Conservation (phyloP, 1,284 basidiomycete genomes). For the Serendipita sp. region DNA sequence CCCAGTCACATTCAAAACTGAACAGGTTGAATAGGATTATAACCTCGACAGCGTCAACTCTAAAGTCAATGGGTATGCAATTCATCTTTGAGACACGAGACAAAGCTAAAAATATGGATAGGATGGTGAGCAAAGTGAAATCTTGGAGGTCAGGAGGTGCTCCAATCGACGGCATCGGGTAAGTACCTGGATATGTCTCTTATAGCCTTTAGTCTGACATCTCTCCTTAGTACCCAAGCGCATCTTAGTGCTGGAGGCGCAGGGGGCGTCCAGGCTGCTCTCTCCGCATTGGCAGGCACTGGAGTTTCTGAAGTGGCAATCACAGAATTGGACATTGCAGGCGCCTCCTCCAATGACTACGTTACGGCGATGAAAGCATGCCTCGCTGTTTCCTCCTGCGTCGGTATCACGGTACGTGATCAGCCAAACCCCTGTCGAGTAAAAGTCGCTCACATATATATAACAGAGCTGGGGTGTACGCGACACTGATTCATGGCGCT, state of each 20-base stretch:
- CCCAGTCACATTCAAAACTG: neutral
- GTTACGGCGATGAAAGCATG: constrained; percentile 33
- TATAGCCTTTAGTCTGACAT: neutral
- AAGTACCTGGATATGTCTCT: neutral
- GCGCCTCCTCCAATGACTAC: constrained; percentile 10
- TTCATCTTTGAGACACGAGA: neutral
- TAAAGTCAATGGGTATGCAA: too few species aligned
- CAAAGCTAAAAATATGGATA: constrained; percentile 5
- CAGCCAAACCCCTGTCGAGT: neutral
- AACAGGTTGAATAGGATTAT: constrained; percentile 5
- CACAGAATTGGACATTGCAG: constrained; percentile 16
- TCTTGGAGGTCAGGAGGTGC: constrained; percentile 9
- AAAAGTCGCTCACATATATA: neutral
- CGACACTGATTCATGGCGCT: constrained; percentile 30
- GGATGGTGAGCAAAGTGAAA: constrained; percentile 24
- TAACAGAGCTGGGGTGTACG: neutral
- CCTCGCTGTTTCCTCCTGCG: constrained; percentile 28
- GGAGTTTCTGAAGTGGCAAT: constrained; percentile 15
- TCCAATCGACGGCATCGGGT: constrained; percentile 25
- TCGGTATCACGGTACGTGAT: constrained; percentile 27
- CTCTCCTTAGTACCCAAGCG: constrained; percentile 16
- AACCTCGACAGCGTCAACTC: constrained; percentile 8
- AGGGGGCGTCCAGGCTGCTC: constrained; percentile 12
- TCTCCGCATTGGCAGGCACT: constrained; percentile 12
- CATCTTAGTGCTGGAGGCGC: constrained; percentile 20